Conservation (phyloP, 129 eudicot genomes). For the Escallonia rubra region DNA sequence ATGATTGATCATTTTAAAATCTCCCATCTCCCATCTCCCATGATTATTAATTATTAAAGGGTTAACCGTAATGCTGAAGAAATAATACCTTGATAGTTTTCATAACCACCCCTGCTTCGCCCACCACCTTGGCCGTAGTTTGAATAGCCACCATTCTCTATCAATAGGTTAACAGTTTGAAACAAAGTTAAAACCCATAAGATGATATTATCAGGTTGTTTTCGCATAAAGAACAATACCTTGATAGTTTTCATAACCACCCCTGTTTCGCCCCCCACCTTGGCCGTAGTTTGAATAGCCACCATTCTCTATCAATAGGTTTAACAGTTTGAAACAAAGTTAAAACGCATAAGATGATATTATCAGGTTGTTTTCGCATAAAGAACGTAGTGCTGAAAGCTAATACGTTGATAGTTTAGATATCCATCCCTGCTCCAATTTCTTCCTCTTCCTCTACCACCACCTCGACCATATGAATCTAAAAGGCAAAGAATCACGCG, state of each 20-base stretch:
- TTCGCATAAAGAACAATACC: neutral
- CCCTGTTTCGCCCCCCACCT: constrained; percentile 40
- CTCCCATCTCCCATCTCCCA: too few relatives aligned
- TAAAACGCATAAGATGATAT: too few relatives aligned
- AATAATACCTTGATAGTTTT: too few relatives aligned
- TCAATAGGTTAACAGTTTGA: too few relatives aligned
- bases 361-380: too few relatives aligned
- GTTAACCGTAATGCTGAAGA: neutral
- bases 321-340: too few relatives aligned
- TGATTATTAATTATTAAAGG: too few relatives aligned
- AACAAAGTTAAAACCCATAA: too few relatives aligned
- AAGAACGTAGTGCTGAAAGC: neutral
- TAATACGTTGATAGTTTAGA: constrained; percentile 40
- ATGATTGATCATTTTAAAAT: too few relatives aligned
- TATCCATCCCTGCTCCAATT: constrained; percentile 89
- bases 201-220: too few relatives aligned
- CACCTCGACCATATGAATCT: constrained; percentile 64
- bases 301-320: constrained; percentile 45
- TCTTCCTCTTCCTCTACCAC: constrained; percentile 85
- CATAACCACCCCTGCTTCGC: too few relatives aligned
- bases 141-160: constrained; percentile 75
- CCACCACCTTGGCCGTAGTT: constrained; percentile 65
- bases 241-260: too few relatives aligned
- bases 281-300: constrained; percentile 60
- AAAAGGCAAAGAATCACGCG: neutral